phyloP scores from a whole-genome alignment of 352 stramenopile genomes.

The Lagenidium giganteum region DNA sequence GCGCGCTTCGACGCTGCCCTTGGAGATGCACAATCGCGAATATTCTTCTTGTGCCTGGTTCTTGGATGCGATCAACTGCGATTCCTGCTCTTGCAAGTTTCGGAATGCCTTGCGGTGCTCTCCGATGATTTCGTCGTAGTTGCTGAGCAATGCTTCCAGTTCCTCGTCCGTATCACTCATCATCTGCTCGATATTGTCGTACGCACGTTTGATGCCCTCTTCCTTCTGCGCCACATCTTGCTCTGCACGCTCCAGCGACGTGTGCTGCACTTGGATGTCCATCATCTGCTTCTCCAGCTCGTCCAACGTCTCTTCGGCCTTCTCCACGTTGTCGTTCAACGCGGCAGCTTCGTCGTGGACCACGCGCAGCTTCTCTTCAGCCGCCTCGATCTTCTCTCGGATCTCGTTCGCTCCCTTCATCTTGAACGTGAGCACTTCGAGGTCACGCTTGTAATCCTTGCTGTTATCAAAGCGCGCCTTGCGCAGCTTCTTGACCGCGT shows the following conservation, averaged over 20 bases:
- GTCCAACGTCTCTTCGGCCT: slow-evolving; percentile 34
- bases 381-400: slow-evolving; percentile 32
- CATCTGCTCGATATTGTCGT: slow-evolving; percentile 43
- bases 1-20: slow-evolving; percentile 35
- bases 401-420: slow-evolving; percentile 41
- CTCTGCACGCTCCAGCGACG: slow-evolving; percentile 20
- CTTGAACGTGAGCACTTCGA: slow-evolving; percentile 87
- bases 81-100: slow-evolving; percentile 22
- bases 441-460: slow-evolving; percentile 92
- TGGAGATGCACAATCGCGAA: slow-evolving; percentile 17
- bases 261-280: slow-evolving; percentile 22
- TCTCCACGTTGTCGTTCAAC: slow-evolving; percentile 20
- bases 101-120: slow-evolving; percentile 24
- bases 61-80: slow-evolving; percentile 17
- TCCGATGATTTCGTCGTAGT: slow-evolving; percentile 40
- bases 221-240: slow-evolving; percentile 31
- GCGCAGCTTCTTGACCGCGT: slow-evolving; percentile 91
- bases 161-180: slow-evolving; percentile 59
- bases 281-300: slow-evolving; percentile 35
- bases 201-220: slow-evolving; percentile 22
- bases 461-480: slow-evolving; percentile 59
- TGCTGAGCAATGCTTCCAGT: slow-evolving; percentile 30
- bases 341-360: slow-evolving; percentile 24
- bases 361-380: slow-evolving; percentile 29
- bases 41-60: slow-evolving; percentile 22